Conservation (phyloP, 306 rosid genomes). For the Lablab purpureus region DNA sequence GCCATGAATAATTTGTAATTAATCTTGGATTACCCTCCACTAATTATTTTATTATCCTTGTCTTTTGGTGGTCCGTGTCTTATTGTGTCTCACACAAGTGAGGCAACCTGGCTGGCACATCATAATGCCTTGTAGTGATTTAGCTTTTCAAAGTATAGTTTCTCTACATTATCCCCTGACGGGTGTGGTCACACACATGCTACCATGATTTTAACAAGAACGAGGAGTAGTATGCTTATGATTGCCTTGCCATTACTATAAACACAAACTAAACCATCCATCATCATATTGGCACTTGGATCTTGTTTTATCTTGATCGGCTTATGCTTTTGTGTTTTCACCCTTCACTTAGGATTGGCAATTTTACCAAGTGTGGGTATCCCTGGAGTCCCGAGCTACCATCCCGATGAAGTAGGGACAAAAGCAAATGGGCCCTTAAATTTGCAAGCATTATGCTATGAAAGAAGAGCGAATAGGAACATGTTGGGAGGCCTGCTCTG, state of each 20-base stretch:
- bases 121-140: constrained; percentile 57
- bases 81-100: constrained; percentile 66
- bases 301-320: constrained; percentile 23
- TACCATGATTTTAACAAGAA: constrained; percentile 66
- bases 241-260: constrained; percentile 53
- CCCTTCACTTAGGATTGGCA: constrained; percentile 22
- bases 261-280: constrained; percentile 41
- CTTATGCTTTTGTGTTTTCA: constrained; percentile 27
- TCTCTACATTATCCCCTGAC: constrained; percentile 41
- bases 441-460: constrained; percentile 26
- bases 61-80: constrained; percentile 40
- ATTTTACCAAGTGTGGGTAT: constrained; percentile 1
- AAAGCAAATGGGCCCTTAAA: constrained; percentile 28
- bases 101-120: constrained; percentile 63
- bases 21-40: constrained; percentile 27
- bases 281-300: constrained; percentile 34
- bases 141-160: constrained; percentile 46
- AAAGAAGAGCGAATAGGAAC: constrained; percentile 14
- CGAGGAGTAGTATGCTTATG: constrained; percentile 57
- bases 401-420: constrained; percentile 41
- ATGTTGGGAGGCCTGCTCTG: constrained; percentile 23
- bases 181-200: constrained; percentile 55
- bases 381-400: constrained; percentile 18
- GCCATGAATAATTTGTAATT: neutral
- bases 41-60: constrained; percentile 17